These are phyloP conservation scores for Trichoderma parareesei DNA, from an alignment of 495 filamentous ascomycete genomes.

Conservation along the genomic window DNA sequence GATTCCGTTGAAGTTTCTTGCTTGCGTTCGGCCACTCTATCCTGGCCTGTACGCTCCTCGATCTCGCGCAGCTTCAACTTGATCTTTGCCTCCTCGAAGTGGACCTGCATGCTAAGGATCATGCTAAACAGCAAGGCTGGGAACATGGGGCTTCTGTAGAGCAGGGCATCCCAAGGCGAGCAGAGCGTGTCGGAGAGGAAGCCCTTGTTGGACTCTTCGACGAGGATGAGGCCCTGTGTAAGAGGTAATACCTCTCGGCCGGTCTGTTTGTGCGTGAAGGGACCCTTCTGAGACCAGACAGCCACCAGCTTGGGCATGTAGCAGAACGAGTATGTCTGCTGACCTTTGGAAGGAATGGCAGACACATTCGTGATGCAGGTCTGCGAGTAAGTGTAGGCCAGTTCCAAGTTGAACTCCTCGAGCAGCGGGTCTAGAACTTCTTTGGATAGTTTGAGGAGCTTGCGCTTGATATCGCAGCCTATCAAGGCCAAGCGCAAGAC, in stretches of 20 bases:
- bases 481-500: neutral
- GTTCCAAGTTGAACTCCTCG: neutral
- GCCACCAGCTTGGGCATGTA: constrained; percentile 8
- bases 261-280: neutral
- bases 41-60: constrained; percentile 24
- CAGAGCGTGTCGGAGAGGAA: neutral
- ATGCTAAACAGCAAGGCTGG: constrained; percentile 21
- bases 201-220: constrained; percentile 1
- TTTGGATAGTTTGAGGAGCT: neutral
- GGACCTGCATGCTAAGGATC: constrained; percentile 20
- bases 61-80: constrained; percentile 21
- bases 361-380: constrained; percentile 4
- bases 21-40: constrained; percentile 19
- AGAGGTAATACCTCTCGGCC: neutral
- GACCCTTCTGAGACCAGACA: neutral
- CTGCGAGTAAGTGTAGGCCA: constrained; percentile 4
- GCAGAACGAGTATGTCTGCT: constrained; percentile 4
- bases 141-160: constrained; percentile 21
- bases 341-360: neutral
- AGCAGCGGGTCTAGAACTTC: neutral
- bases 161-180: constrained; percentile 15
- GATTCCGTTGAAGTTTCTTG: neutral
- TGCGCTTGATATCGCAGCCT: neutral
- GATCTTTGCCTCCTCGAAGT: constrained; percentile 22
- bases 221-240: neutral